Percentiles rank a stretch among this genome's conserved stretches.
Evolutionary conservation across 805 yeast species (phyloP).

Genomic region (Candida germanica): DNA sequence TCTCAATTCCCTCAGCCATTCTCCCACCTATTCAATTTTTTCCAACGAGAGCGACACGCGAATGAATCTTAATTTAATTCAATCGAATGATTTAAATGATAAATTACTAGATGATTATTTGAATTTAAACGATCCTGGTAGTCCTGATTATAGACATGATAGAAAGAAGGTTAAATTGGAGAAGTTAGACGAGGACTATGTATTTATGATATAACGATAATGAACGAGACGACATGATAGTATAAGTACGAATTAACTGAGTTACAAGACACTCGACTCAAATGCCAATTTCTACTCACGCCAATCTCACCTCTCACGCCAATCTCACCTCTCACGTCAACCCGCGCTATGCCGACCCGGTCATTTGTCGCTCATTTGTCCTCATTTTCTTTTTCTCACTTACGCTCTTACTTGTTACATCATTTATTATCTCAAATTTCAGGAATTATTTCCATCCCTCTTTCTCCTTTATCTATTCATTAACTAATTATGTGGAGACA

Average conservation of each 20-base stretch:
- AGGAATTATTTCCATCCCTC: too few relatives aligned
- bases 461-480: too few relatives aligned
- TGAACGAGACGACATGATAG: too few relatives aligned
- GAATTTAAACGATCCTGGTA: conserved; percentile 7
- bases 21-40: conserved; percentile 15
- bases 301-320: not conserved
- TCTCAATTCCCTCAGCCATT: conserved; percentile 10
- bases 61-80: conserved; percentile 9
- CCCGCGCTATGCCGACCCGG: conserved; percentile 3
- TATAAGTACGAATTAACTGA: too few relatives aligned
- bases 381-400: too few relatives aligned
- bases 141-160: not conserved
- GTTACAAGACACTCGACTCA: too few relatives aligned
- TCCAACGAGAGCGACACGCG: conserved; percentile 13
- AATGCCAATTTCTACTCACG: too few relatives aligned
- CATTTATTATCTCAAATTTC: too few relatives aligned
- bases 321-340: not conserved
- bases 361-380: too few relatives aligned
- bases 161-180: conserved; percentile 6
- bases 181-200: conserved; percentile 1
- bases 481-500: conserved; percentile 12
- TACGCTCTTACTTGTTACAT: too few relatives aligned
- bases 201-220: not conserved
- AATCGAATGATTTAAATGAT: conserved; percentile 12
- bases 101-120: conserved; percentile 11